These are phyloP conservation scores for Talaromyces piceae DNA, from an alignment of 2,329 filamentous ascomycete species.

Conservation along the genomic window DNA sequence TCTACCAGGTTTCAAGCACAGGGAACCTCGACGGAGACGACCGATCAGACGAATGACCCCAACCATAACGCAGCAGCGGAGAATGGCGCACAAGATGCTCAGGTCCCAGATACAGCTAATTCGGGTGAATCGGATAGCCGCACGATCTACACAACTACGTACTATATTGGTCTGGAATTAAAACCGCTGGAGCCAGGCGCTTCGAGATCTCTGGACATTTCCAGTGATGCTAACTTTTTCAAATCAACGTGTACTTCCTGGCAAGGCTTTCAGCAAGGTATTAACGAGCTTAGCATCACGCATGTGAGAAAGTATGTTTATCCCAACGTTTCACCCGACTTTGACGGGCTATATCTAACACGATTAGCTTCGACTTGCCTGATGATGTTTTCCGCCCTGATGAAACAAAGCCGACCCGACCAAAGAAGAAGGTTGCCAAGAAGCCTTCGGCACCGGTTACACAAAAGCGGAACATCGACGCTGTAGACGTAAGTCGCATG, in stretches of 20 bases:
- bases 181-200: constrained; percentile 60
- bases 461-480: constrained; percentile 34
- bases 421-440: constrained; percentile 46
- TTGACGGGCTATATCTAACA: constrained; percentile 12
- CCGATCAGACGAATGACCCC: constrained; percentile 45
- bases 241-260: constrained; percentile 72
- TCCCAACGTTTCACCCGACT: not conserved
- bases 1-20: constrained; percentile 53
- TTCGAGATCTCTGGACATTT: constrained; percentile 46
- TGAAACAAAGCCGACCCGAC: constrained; percentile 60
- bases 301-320: constrained; percentile 73
- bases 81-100: constrained; percentile 35
- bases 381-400: constrained; percentile 78
- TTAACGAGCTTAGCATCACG: constrained; percentile 72
- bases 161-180: constrained; percentile 86
- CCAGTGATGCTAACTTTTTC: constrained; percentile 77
- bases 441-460: constrained; percentile 25
- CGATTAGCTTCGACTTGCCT: constrained; percentile 69
- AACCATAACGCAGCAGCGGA: constrained; percentile 43
- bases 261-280: constrained; percentile 65
- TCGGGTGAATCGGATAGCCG: constrained; percentile 29
- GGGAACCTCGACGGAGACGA: constrained; percentile 44
- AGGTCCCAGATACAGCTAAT: constrained; percentile 31
- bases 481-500: constrained; percentile 37
- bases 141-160: constrained; percentile 77